Conservation (phyloP, 257 asterid genomes). For the Solanum habrochaites region DNA sequence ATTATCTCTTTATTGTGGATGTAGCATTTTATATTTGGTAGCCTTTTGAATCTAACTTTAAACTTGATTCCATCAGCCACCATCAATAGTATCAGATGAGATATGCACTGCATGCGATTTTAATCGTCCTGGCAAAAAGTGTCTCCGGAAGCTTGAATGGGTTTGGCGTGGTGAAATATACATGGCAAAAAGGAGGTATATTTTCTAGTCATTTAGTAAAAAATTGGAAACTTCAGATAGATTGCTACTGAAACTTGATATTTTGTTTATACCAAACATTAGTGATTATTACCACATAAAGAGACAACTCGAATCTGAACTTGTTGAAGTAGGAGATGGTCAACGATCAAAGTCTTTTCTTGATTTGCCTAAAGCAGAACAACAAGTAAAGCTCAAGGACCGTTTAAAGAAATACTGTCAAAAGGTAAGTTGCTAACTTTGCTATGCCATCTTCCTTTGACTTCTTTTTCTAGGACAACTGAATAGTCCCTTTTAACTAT, state of each 20-base stretch:
- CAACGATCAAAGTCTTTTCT: constrained; percentile 60
- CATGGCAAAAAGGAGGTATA: constrained; percentile 91
- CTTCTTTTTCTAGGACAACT: neutral
- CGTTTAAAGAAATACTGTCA: constrained; percentile 96
- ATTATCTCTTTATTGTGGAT: neutral
- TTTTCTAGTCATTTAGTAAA: constrained; percentile 8
- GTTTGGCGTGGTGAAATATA: constrained; percentile 99
- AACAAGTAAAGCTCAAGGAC: constrained; percentile 80
- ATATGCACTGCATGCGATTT: constrained; percentile 98
- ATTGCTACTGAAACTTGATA: constrained; percentile 2
- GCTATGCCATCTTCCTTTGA: neutral
- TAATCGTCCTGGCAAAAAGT: constrained; percentile 94
- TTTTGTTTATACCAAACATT: constrained; percentile 12
- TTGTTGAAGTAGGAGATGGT: constrained; percentile 51
- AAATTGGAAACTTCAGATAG: neutral
- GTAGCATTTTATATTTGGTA: constrained; percentile 1
- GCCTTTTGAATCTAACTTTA: constrained; percentile 9
- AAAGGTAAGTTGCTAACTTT: constrained; percentile 39
- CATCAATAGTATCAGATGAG: constrained; percentile 93
- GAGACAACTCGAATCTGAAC: constrained; percentile 97
- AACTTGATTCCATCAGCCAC: constrained; percentile 55
- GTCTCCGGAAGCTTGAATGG: constrained; percentile 98
- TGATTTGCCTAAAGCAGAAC: constrained; percentile 86
- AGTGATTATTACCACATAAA: constrained; percentile 86
- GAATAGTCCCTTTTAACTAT: constrained; percentile 6